A percentile compares a stretch with the other conserved stretches of the same genome.
phyloP scores from a whole-genome alignment of 1,139 yeast species.

The Geotrichum citri-aurantii region DNA sequence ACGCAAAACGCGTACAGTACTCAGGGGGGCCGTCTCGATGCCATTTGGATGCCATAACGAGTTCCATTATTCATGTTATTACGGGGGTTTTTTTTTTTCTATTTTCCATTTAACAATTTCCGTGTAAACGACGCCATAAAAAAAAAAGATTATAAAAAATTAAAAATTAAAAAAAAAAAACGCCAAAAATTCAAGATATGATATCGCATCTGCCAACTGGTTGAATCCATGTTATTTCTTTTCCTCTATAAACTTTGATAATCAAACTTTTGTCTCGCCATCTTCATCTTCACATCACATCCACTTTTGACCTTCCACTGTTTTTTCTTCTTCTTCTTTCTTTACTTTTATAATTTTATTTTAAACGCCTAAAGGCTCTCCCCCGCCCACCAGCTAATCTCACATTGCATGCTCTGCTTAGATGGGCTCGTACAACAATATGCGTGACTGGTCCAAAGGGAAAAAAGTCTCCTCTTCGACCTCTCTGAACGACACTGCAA shows the following conservation, averaged over 20 bases:
- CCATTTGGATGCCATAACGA: neutral
- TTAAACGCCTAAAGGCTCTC: neutral
- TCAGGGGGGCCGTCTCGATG: neutral
- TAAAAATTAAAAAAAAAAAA: no score
- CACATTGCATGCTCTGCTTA: neutral
- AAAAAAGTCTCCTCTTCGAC: slow-evolving; percentile 1
- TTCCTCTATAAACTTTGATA: neutral
- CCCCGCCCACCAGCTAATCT: neutral
- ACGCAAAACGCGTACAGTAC: neutral
- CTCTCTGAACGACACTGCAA: neutral
- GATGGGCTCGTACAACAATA: slow-evolving; percentile 7
- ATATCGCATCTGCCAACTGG: neutral
- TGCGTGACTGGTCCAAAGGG: slow-evolving; percentile 4
- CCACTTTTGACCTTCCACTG: neutral
- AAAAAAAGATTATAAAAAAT: no score
- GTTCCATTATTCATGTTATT: neutral
- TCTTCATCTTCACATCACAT: neutral
- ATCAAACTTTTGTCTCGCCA: neutral
- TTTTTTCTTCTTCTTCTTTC: neutral
- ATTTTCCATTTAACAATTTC: neutral
- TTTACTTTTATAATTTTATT: neutral
- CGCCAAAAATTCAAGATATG: neutral
- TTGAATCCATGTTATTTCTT: neutral
- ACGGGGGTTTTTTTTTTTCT: neutral
- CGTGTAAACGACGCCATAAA: neutral